Conservation (phyloP, 2,329 filamentous ascomycete genomes). For the Fusarium citri region DNA sequence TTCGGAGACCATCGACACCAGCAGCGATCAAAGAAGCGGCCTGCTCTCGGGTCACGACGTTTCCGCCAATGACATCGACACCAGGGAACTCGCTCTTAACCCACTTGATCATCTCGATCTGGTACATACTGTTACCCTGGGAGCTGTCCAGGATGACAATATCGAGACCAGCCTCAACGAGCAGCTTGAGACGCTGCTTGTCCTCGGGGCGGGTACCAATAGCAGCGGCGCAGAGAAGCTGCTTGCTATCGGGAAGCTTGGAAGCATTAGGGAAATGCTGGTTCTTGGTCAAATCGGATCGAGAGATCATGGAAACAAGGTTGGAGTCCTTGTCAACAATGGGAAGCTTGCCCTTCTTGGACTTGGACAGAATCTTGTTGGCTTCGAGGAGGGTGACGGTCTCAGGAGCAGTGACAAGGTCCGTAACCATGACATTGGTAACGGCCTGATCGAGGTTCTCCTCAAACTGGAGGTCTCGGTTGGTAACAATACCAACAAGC, state of each 20-base stretch:
- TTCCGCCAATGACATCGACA: constrained; percentile 96
- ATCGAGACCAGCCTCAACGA: constrained; percentile 94
- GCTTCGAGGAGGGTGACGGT: constrained; percentile 89
- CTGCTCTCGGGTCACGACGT: constrained; percentile 97
- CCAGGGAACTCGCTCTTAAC: constrained; percentile 87
- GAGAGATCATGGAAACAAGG: constrained; percentile 90
- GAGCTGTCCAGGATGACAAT: constrained; percentile 96
- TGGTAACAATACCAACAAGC: constrained; percentile 96
- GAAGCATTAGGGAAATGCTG: constrained; percentile 95
- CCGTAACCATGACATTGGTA: constrained; percentile 92
- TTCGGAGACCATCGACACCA: constrained; percentile 94
- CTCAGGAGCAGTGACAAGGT: constrained; percentile 86
- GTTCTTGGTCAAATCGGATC: constrained; percentile 98
- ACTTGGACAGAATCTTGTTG: constrained; percentile 91
- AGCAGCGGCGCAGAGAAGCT: constrained; percentile 93
- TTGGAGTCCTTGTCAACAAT: constrained; percentile 88
- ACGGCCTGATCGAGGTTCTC: constrained; percentile 77
- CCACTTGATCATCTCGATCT: constrained; percentile 98
- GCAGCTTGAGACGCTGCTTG: constrained; percentile 84
- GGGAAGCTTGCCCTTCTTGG: constrained; percentile 98
- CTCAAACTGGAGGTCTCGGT: constrained; percentile 98
- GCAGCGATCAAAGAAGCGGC: constrained; percentile 91
- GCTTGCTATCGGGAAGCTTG: constrained; percentile 96
- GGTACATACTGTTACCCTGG: constrained; percentile 98
- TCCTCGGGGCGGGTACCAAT: constrained; percentile 96